These are phyloP conservation scores for Lumnitzera racemosa DNA, from an alignment of 345 rosid genomes.

Conservation along the genomic window DNA sequence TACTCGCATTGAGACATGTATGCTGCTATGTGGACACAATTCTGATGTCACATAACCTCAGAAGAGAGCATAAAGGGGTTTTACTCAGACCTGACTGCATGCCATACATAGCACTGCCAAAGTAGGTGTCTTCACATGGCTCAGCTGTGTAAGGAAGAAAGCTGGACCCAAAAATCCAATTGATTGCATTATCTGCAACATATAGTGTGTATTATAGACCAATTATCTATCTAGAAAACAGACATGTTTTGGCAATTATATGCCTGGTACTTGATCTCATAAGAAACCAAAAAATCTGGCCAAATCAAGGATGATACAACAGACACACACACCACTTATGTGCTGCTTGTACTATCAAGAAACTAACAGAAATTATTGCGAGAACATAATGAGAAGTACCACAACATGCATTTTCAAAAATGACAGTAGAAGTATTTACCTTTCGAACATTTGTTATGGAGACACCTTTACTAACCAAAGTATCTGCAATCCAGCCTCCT, in stretches of 20 bases:
- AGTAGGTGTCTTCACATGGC: slow-evolving; percentile 78
- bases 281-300: neutral
- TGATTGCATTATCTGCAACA: slow-evolving; percentile 91
- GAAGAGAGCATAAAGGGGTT: neutral
- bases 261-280: neutral
- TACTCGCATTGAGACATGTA: too few relatives aligned
- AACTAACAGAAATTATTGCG: too few relatives aligned
- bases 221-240: slow-evolving; percentile 8
- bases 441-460: slow-evolving; percentile 89
- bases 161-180: slow-evolving; percentile 96
- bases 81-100: slow-evolving; percentile 77
- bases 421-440: slow-evolving; percentile 41
- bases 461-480: slow-evolving; percentile 85
- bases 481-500: slow-evolving; percentile 99
- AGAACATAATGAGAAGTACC: too few relatives aligned
- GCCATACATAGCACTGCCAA: slow-evolving; percentile 99
- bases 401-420: too few relatives aligned
- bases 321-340: too few relatives aligned
- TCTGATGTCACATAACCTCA: neutral
- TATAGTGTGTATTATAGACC: slow-evolving; percentile 9
- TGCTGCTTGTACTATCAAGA: too few relatives aligned
- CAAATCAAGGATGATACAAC: too few relatives aligned
- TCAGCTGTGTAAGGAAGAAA: slow-evolving; percentile 80
- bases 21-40: neutral
- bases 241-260: neutral